Percentiles rank a stretch among this genome's conserved stretches.
These are phyloP conservation scores for Xylariaceae sp. DNA, from an alignment of 2,329 filamentous ascomycete genomes.

Conservation along the genomic window DNA sequence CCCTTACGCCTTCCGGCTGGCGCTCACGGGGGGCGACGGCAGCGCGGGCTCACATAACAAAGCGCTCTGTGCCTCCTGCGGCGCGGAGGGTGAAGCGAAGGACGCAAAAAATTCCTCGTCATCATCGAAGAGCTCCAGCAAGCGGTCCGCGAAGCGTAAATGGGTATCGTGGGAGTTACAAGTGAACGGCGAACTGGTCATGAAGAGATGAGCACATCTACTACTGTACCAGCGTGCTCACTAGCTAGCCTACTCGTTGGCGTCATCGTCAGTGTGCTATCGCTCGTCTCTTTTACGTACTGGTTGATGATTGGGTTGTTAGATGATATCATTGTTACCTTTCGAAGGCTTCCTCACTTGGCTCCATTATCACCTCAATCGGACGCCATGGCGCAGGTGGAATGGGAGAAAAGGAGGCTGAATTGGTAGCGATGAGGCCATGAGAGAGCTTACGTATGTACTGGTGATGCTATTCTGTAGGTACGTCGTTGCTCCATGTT, in stretches of 20 bases:
- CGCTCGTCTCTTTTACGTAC: too few species aligned
- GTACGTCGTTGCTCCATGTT: neutral
- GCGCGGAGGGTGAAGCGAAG: neutral
- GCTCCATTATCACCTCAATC: neutral
- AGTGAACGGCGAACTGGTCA: slow-evolving; percentile 18
- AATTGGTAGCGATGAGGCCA: neutral
- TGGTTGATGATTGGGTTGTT: neutral
- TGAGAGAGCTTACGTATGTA: neutral
- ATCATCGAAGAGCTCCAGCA: slow-evolving; percentile 5
- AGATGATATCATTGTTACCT: neutral
- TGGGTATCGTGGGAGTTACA: slow-evolving; percentile 28
- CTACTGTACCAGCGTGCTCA: too few species aligned
- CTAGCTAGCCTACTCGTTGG: too few species aligned
- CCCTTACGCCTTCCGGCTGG: slow-evolving; percentile 23
- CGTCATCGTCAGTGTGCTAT: too few species aligned
- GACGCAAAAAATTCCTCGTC: neutral
- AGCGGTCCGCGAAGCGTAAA: slow-evolving; percentile 19
- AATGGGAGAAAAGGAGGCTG: neutral
- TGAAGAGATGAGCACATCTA: slow-evolving; percentile 1
- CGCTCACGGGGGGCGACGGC: slow-evolving; percentile 9
- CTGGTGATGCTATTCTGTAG: neutral
- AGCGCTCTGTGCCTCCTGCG: slow-evolving; percentile 19
- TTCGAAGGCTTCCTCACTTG: neutral
- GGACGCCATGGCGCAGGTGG: too few species aligned
- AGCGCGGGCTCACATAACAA: slow-evolving; percentile 13